phyloP scores from a whole-genome alignment of 2,329 filamentous ascomycete genomes.

The Eutypa lata region DNA sequence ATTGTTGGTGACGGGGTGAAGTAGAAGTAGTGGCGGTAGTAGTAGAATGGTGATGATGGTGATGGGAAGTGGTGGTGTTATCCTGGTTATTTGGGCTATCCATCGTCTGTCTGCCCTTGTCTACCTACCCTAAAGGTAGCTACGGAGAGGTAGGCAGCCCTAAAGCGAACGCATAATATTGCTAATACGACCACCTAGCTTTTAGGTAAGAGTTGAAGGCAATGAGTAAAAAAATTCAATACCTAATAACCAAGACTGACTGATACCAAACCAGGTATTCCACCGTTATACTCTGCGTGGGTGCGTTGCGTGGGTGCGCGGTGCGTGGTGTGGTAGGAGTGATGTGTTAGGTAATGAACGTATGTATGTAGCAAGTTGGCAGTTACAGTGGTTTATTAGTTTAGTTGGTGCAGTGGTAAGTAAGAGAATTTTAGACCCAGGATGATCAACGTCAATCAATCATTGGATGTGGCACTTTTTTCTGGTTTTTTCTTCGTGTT shows the following conservation, averaged over 20 bases:
- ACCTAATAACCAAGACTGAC: not conserved
- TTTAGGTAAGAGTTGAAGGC: not conserved
- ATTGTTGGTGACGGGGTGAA: conserved; percentile 36
- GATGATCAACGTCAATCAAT: not conserved
- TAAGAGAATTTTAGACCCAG: not conserved
- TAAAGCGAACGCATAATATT: not conserved
- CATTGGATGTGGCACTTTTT: not conserved
- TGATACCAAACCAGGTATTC: not conserved
- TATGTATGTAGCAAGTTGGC: not conserved
- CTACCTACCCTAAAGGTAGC: not conserved
- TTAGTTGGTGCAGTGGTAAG: not conserved
- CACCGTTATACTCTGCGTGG: not conserved
- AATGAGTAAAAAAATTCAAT: not conserved
- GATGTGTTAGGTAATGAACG: not conserved
- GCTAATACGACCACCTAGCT: no score
- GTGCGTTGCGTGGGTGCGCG: no score
- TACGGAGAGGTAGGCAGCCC: not conserved
- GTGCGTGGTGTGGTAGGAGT: no score
- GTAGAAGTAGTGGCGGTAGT: conserved; percentile 19
- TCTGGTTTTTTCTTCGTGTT: not conserved
- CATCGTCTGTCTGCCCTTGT: not conserved
- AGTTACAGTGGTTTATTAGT: no score
- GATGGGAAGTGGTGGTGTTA: not conserved
- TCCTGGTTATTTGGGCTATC: not conserved
- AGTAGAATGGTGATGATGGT: not conserved